Evolutionary conservation across 352 stramenopile genomes (phyloP).

Genomic region (Globisporangium barbulae): DNA sequence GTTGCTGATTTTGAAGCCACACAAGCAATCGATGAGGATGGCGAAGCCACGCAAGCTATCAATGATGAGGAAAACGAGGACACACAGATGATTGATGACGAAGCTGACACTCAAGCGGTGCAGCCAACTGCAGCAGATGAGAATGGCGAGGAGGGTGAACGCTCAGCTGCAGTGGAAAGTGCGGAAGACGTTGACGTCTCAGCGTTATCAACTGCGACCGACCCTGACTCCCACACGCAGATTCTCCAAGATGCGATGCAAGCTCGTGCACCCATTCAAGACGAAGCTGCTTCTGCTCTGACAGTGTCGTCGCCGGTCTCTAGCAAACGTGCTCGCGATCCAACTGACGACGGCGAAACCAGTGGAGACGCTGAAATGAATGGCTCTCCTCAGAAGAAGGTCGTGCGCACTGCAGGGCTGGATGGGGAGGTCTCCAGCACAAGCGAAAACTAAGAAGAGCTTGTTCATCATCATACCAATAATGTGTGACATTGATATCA

Average conservation of each 20-base stretch:
- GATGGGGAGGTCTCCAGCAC: not conserved
- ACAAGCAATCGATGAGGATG: slow-evolving; percentile 6
- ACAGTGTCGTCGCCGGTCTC: not conserved
- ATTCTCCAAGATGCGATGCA: not conserved
- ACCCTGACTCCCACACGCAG: not conserved
- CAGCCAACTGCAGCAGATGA: not conserved
- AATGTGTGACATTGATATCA: not conserved
- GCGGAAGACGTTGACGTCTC: not conserved
- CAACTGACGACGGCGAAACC: not conserved
- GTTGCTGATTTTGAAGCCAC: not conserved
- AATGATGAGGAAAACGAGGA: not conserved
- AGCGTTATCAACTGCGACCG: not conserved
- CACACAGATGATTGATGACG: slow-evolving; percentile 3
- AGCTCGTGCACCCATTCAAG: not conserved
- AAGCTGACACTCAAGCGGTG: not conserved
- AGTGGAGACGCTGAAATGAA: not conserved
- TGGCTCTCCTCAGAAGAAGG: slow-evolving; percentile 14
- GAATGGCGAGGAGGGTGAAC: not conserved
- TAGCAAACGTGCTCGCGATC: slow-evolving; percentile 12
- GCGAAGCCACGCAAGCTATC: not conserved
- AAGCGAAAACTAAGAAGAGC: not conserved
- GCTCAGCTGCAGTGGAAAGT: not conserved
- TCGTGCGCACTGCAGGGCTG: not conserved
- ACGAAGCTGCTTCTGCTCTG: not conserved
- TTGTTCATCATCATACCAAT: not conserved